phyloP scores from a whole-genome alignment of 2,329 filamentous ascomycete species.

The Pseudohalonectria lignicola region DNA sequence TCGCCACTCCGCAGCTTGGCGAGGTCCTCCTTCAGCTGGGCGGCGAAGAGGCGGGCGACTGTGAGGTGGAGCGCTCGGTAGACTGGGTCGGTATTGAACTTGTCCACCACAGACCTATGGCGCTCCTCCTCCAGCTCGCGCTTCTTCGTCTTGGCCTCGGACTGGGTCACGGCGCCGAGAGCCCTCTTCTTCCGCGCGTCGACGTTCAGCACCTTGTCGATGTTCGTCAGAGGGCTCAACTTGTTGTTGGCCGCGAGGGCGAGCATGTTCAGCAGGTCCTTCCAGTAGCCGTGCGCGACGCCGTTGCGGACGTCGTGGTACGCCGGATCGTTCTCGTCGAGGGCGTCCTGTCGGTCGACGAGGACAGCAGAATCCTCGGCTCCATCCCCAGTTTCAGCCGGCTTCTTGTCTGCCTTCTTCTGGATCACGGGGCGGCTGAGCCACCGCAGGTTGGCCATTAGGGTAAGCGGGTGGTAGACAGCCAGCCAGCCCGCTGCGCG shows the following conservation, averaged over 20 bases:
- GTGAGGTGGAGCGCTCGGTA: slow-evolving; percentile 41
- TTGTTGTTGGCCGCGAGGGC: slow-evolving; percentile 36
- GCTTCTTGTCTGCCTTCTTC: slow-evolving; percentile 34
- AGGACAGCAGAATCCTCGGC: slow-evolving; percentile 24
- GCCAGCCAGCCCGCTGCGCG: slow-evolving; percentile 44
- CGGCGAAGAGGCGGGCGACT: slow-evolving; percentile 43
- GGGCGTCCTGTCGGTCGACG: slow-evolving; percentile 15
- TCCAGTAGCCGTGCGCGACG: slow-evolving; percentile 51
- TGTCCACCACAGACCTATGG: slow-evolving; percentile 24
- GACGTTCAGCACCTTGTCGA: slow-evolving; percentile 27
- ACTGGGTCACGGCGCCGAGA: slow-evolving; percentile 7
- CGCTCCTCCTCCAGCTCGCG: slow-evolving; percentile 23
- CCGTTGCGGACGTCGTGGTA: slow-evolving; percentile 32
- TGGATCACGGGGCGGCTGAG: slow-evolving; percentile 42
- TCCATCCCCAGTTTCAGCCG: slow-evolving; percentile 14
- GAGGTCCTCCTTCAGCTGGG: slow-evolving; percentile 38
- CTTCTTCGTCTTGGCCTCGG: slow-evolving; percentile 12
- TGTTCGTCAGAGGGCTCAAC: slow-evolving; percentile 28
- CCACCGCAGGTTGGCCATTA: slow-evolving; percentile 42
- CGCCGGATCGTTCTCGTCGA: slow-evolving; percentile 22
- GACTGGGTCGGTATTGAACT: slow-evolving; percentile 28
- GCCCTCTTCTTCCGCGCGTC: slow-evolving; percentile 13
- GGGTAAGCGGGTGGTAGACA: slow-evolving; percentile 39
- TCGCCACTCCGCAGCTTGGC: slow-evolving; percentile 24
- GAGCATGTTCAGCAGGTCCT: slow-evolving; percentile 47